A percentile compares a stretch with the other conserved stretches of the same genome.
Evolutionary conservation across 1,139 yeast genomes (phyloP).

Genomic region (Kluyveromyces sp.): DNA sequence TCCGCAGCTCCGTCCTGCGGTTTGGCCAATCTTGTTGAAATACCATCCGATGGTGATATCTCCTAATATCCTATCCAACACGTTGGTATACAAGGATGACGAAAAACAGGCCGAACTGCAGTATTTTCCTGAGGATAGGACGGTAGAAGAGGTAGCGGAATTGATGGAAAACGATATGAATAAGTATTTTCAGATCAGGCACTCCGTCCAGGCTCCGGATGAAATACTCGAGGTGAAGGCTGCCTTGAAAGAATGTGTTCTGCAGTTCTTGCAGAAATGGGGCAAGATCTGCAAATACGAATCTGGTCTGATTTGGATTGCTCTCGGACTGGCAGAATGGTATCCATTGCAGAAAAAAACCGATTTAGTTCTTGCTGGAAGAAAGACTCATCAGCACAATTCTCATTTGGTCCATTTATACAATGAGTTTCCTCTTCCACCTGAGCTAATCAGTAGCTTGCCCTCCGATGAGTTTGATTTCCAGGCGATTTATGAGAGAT

Average conservation of each 20-base stretch:
- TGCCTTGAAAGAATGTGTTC: constrained; percentile 53
- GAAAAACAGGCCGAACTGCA: constrained; percentile 13
- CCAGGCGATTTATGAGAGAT: constrained; percentile 66
- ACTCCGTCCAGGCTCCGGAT: constrained; percentile 7
- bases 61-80: constrained; percentile 64
- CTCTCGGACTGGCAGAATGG: constrained; percentile 86
- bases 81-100: constrained; percentile 23
- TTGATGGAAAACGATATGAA: constrained; percentile 25
- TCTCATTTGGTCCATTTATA: constrained; percentile 16
- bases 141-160: constrained; percentile 18
- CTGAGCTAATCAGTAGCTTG: constrained; percentile 16
- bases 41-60: constrained; percentile 78
- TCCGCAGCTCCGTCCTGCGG: constrained; percentile 65
- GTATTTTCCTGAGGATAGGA: constrained; percentile 13
- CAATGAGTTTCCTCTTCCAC: constrained; percentile 28
- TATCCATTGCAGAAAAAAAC: constrained; percentile 39
- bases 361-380: constrained; percentile 4
- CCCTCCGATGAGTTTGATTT: constrained; percentile 33
- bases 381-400: constrained; percentile 24
- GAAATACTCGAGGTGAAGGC: constrained; percentile 41
- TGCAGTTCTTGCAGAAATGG: constrained; percentile 68
- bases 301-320: constrained; percentile 80
- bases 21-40: constrained; percentile 79
- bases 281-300: constrained; percentile 72
- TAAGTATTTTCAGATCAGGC: constrained; percentile 27